Percentiles rank a stretch among this genome's conserved stretches.
phyloP scores from a whole-genome alignment of 371 early-diverging fungal species.

The Cokeromyces recurvatus region DNA sequence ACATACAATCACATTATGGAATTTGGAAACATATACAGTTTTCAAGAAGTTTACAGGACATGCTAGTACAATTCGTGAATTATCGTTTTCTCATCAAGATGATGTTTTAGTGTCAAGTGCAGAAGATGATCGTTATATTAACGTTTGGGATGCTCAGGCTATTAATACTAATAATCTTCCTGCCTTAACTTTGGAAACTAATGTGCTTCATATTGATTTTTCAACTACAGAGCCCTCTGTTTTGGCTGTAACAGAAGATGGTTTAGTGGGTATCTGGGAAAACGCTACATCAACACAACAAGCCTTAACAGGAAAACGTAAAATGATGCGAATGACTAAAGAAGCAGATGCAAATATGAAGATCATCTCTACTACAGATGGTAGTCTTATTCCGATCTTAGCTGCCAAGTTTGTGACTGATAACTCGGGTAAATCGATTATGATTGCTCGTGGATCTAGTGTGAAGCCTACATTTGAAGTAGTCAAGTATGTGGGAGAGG shows the following conservation, averaged over 20 bases:
- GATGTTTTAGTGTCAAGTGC: conserved; percentile 63
- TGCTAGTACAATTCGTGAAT: conserved; percentile 57
- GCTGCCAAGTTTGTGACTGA: conserved; percentile 55
- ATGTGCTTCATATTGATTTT: conserved; percentile 50
- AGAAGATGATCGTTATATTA: conserved; percentile 72
- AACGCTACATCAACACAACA: conserved; percentile 33
- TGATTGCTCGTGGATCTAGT: conserved; percentile 68
- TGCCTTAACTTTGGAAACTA: conserved; percentile 63
- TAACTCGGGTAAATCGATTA: conserved; percentile 43
- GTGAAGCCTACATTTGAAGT: conserved; percentile 74
- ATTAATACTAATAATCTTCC: conserved; percentile 48
- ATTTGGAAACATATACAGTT: conserved; percentile 42
- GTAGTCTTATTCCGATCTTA: conserved; percentile 53
- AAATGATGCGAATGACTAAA: conserved; percentile 59
- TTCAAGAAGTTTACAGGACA: conserved; percentile 72
- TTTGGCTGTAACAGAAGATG: conserved; percentile 70
- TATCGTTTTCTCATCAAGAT: conserved; percentile 56
- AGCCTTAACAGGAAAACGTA: conserved; percentile 29
- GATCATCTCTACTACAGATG: conserved; percentile 41
- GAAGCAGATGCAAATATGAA: conserved; percentile 56
- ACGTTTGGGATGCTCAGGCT: conserved; percentile 69
- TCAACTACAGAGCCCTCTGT: conserved; percentile 49
- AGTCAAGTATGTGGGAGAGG: conserved; percentile 34
- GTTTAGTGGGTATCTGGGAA: conserved; percentile 69
- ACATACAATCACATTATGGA: conserved; percentile 66